Percentiles rank a stretch among this genome's conserved stretches.
phyloP scores from a whole-genome alignment of 2,329 filamentous ascomycete genomes.

The Fusarium albosuccineum region DNA sequence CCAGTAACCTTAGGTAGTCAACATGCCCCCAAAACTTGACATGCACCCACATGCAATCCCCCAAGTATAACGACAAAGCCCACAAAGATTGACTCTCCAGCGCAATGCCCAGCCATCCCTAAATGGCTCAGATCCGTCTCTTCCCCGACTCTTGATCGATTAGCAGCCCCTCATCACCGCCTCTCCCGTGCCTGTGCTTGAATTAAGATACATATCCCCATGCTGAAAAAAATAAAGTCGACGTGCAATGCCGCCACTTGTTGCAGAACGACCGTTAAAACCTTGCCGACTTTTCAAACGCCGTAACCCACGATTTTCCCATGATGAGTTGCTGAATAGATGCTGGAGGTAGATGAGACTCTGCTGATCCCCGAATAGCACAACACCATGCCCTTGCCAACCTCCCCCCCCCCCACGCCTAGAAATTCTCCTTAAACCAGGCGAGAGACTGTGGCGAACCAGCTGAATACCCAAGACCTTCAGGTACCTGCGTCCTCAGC shows the following conservation, averaged over 20 bases:
- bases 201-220: slow-evolving; percentile 37
- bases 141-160: slow-evolving; percentile 9
- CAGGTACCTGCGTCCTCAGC: slow-evolving; percentile 4
- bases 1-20: neutral
- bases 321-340: slow-evolving; percentile 40
- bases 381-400: slow-evolving; percentile 13
- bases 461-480: slow-evolving; percentile 7
- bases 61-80: slow-evolving; percentile 12
- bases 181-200: slow-evolving; percentile 16
- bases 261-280: slow-evolving; percentile 37
- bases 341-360: slow-evolving; percentile 34
- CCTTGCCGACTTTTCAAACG: slow-evolving; percentile 42
- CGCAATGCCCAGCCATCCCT: slow-evolving; percentile 23
- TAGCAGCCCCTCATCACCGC: slow-evolving; percentile 18
- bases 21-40: neutral
- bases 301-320: slow-evolving; percentile 36
- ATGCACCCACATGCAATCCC: neutral
- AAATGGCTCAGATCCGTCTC: slow-evolving; percentile 13
- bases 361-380: slow-evolving; percentile 10
- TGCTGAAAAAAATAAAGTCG: slow-evolving; percentile 30
- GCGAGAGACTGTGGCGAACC: slow-evolving; percentile 15
- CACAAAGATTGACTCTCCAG: slow-evolving; percentile 16
- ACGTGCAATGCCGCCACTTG: slow-evolving; percentile 29
- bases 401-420: neutral
- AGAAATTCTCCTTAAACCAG: slow-evolving; percentile 11